Evolutionary conservation across 2,329 filamentous ascomycete genomes (phyloP).

Genomic region (Cladosporium oxysporum): DNA sequence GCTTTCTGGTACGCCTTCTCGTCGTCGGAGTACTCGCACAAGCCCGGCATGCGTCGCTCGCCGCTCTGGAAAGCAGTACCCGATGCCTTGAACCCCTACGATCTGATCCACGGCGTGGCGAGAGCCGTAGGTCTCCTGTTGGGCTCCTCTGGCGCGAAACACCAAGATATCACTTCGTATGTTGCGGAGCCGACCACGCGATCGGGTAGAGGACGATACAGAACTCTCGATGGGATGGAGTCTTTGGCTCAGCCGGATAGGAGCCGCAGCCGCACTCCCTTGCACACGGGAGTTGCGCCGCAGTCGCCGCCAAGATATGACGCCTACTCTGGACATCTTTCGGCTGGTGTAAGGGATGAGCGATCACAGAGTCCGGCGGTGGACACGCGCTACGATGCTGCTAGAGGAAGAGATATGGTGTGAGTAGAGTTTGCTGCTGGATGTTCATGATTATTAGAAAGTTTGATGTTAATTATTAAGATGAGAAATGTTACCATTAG

Average conservation of each 20-base stretch:
- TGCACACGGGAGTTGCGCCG: neutral
- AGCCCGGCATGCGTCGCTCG: constrained; percentile 20
- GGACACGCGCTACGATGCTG: neutral
- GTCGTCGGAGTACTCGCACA: constrained; percentile 27
- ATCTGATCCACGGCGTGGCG: constrained; percentile 23
- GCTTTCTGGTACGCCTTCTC: constrained; percentile 35
- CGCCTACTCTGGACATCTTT: neutral
- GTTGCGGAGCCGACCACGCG: neutral
- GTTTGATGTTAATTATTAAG: neutral
- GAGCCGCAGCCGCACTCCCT: constrained; percentile 7
- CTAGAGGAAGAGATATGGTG: neutral
- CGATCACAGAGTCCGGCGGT: neutral
- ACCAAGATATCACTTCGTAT: neutral
- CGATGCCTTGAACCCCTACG: constrained; percentile 21
- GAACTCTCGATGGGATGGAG: constrained; percentile 4
- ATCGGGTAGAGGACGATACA: neutral
- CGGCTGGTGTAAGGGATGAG: neutral
- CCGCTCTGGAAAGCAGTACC: constrained; percentile 23
- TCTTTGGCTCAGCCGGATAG: constrained; percentile 3
- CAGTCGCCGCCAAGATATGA: constrained; percentile 5
- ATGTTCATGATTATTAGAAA: neutral
- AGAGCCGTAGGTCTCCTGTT: constrained; percentile 16
- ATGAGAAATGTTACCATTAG: neutral
- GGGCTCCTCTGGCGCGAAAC: neutral
- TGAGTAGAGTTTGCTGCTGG: neutral